Conservation (phyloP, 441 rosid genomes). For the Iberis amara region DNA sequence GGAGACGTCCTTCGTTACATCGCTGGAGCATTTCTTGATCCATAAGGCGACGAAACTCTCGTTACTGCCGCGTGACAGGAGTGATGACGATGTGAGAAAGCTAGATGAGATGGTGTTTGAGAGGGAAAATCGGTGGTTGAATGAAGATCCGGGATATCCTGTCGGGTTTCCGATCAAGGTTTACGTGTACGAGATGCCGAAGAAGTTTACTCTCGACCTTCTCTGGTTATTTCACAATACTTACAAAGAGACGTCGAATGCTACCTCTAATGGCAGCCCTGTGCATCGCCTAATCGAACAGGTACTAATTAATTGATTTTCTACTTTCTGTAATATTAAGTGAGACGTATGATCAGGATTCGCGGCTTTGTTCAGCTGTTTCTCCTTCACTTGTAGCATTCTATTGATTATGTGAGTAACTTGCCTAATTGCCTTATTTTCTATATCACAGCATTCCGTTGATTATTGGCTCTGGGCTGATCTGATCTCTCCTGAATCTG, state of each 20-base stretch:
- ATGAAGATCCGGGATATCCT: constrained; percentile 45
- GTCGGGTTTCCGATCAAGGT: constrained; percentile 57
- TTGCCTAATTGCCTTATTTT: background rate
- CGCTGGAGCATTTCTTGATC: constrained; percentile 58
- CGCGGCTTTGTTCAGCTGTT: constrained; percentile 4
- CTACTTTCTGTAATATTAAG: too few species aligned
- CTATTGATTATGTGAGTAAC: too few species aligned
- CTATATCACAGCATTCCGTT: constrained; percentile 59
- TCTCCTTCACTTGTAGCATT: constrained; percentile 2
- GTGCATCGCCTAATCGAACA: constrained; percentile 93
- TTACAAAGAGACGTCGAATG: constrained; percentile 66
- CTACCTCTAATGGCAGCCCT: constrained; percentile 94
- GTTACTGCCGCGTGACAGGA: constrained; percentile 17
- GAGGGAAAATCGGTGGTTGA: constrained; percentile 43
- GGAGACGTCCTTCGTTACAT: constrained; percentile 61
- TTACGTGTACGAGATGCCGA: constrained; percentile 89
- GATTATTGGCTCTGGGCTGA: constrained; percentile 99
- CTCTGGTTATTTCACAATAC: constrained; percentile 64
- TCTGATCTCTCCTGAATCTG: constrained; percentile 67
- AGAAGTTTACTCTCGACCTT: constrained; percentile 75
- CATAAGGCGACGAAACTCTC: constrained; percentile 25
- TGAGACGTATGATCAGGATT: constrained; percentile 9
- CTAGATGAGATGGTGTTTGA: constrained; percentile 42
- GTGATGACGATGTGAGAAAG: constrained; percentile 33
- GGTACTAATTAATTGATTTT: constrained; percentile 29